phyloP scores from a whole-genome alignment of 164 flowering plant species.

The Hamamelis virginiana region DNA sequence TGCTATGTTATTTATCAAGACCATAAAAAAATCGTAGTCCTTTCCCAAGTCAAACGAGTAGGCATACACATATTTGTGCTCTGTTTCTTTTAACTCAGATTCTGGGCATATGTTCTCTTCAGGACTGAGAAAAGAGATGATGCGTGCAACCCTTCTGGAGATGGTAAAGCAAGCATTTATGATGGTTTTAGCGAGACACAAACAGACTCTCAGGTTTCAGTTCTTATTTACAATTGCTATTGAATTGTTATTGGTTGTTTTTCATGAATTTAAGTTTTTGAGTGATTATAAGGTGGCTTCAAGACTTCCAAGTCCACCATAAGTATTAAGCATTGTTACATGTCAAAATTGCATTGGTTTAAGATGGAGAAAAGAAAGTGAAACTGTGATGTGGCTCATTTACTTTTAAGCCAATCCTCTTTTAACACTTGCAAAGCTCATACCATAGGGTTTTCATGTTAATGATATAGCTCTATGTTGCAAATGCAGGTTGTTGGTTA shows the following conservation, averaged over 20 bases:
- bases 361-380: background rate
- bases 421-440: background rate
- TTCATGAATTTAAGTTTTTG: background rate
- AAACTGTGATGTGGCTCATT: background rate
- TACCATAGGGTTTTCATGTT: background rate
- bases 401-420: background rate
- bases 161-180: slow-evolving; percentile 32
- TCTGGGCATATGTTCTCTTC: slow-evolving; percentile 11
- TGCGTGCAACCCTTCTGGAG: slow-evolving; percentile 30
- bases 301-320: background rate
- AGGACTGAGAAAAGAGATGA: slow-evolving; percentile 56
- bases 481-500: slow-evolving; percentile 82
- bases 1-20: background rate
- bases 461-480: slow-evolving; percentile 5
- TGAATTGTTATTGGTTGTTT: background rate
- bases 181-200: slow-evolving; percentile 94
- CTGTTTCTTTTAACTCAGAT: background rate
- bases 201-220: slow-evolving; percentile 88
- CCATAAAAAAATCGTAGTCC: background rate
- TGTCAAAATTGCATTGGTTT: background rate
- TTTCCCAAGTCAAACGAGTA: background rate
- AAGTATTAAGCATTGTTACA: background rate
- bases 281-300: no score
- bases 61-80: background rate
- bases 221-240: background rate